phyloP scores from a whole-genome alignment of 352 stramenopile species.

The Phytophthora cactorum region DNA sequence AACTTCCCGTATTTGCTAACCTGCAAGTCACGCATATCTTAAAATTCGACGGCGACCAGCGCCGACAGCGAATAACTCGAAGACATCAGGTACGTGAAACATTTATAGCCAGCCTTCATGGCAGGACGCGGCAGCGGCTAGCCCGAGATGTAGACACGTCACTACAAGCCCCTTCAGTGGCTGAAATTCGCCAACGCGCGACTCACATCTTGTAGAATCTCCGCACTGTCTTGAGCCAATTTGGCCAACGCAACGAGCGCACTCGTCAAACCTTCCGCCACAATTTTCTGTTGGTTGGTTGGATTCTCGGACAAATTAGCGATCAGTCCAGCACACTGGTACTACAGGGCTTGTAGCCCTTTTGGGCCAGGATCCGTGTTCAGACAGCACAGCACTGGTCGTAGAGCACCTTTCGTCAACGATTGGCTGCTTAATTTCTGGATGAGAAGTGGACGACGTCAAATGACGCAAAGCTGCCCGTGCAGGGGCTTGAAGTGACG shows the following conservation, averaged over 20 bases:
- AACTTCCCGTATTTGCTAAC: not conserved
- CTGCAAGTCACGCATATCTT: not conserved
- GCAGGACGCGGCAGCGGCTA: constrained; percentile 50
- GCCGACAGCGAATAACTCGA: constrained; percentile 57
- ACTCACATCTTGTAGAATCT: constrained; percentile 95
- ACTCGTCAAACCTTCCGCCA: constrained; percentile 89
- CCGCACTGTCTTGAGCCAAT: constrained; percentile 71
- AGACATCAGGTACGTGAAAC: constrained; percentile 66
- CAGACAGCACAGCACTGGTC: constrained; percentile 90
- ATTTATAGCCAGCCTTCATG: constrained; percentile 63
- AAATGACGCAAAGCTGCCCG: constrained; percentile 93
- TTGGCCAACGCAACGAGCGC: constrained; percentile 83
- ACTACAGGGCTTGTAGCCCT: constrained; percentile 91
- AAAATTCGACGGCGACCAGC: constrained; percentile 23
- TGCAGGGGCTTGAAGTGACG: constrained; percentile 88
- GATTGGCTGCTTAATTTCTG: constrained; percentile 88
- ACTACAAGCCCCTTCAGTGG: constrained; percentile 58
- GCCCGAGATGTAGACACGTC: constrained; percentile 61
- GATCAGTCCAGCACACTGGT: constrained; percentile 93
- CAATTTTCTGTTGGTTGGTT: constrained; percentile 91
- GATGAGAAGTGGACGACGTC: constrained; percentile 58
- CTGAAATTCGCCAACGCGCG: constrained; percentile 93
- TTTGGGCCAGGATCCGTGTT: constrained; percentile 57
- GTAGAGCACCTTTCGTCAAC: constrained; percentile 81
- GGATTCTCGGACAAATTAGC: constrained; percentile 95